Conservation (phyloP, 495 filamentous ascomycete genomes). For the Penicillium antarcticum region DNA sequence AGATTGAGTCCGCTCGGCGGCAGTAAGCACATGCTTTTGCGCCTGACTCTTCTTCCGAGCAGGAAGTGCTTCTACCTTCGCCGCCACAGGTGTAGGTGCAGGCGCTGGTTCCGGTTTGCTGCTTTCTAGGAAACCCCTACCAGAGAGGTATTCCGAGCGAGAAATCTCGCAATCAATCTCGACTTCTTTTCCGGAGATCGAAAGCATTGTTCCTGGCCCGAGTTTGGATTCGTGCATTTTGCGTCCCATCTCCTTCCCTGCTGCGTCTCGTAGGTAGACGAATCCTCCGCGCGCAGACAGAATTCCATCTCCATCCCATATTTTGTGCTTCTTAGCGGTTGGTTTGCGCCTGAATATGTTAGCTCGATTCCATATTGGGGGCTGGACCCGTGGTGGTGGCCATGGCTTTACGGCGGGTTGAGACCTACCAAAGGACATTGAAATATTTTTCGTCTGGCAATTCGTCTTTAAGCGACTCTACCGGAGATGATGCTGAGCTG, state of each 20-base stretch:
- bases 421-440: constrained; percentile 62
- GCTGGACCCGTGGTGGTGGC: neutral
- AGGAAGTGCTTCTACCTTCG: constrained; percentile 23
- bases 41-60: constrained; percentile 12
- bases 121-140: constrained; percentile 44
- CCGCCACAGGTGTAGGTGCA: neutral
- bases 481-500: neutral
- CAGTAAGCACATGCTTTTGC: neutral
- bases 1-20: constrained; percentile 9
- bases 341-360: constrained; percentile 60
- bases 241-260: constrained; percentile 66
- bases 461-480: neutral
- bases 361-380: neutral
- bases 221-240: constrained; percentile 51
- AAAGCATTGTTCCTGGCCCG: constrained; percentile 59
- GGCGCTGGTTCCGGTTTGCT: constrained; percentile 15
- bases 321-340: constrained; percentile 79
- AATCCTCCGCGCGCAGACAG: constrained; percentile 55
- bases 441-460: constrained; percentile 52
- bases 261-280: constrained; percentile 60
- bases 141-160: constrained; percentile 62
- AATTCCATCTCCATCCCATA: constrained; percentile 82
- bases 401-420: neutral
- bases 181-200: constrained; percentile 69
- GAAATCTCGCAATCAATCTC: constrained; percentile 66